A percentile compares a stretch with the other conserved stretches of the same genome.
These are phyloP conservation scores for Perkinsus olseni DNA, from an alignment of 169 alveolate species.

Conservation along the genomic window DNA sequence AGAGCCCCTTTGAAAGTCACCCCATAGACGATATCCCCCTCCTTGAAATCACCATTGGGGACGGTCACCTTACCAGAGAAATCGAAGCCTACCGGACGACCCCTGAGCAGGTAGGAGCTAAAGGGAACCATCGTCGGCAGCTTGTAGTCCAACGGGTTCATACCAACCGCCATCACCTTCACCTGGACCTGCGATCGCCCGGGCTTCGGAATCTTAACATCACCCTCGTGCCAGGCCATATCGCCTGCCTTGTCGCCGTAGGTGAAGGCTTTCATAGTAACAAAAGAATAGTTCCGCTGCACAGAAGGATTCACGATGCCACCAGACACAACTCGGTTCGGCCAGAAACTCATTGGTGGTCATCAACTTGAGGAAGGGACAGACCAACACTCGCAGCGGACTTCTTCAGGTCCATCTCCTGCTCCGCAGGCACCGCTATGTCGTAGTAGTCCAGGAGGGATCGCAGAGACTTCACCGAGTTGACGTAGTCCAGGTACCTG, in stretches of 20 bases:
- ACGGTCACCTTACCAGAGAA: not conserved
- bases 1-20: not conserved
- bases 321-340: not conserved
- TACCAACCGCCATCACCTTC: not conserved
- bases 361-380: not conserved
- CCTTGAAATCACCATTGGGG: not conserved
- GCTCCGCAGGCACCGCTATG: not conserved
- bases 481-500: not conserved
- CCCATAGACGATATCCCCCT: not conserved
- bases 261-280: not conserved
- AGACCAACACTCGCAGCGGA: not conserved
- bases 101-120: not conserved
- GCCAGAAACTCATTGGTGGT: not conserved
- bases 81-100: not conserved
- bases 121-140: not conserved
- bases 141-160: not conserved
- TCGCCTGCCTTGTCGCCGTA: not conserved
- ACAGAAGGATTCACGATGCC: too few species aligned
- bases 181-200: not conserved
- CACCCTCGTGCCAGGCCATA: not conserved
- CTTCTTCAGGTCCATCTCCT: not conserved
- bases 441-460: not conserved
- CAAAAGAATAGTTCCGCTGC: not conserved
- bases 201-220: not conserved
- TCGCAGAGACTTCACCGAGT: not conserved